Percentiles rank a stretch among this genome's conserved stretches.
These are phyloP conservation scores for Plasmodium cynomolgi DNA, from an alignment of 169 alveolate genomes.

Conservation along the genomic window DNA sequence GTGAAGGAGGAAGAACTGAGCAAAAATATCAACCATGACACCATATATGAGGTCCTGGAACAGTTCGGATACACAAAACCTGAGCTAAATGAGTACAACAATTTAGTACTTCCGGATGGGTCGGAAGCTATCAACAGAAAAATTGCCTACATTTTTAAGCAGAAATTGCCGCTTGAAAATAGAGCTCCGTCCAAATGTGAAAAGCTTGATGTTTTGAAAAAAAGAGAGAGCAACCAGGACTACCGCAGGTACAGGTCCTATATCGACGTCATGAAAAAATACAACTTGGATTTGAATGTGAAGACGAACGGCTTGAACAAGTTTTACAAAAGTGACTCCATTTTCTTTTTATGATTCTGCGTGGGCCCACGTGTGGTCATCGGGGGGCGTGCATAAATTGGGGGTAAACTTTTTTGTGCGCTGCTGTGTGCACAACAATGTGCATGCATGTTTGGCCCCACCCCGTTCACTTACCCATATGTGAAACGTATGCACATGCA, in stretches of 20 bases:
- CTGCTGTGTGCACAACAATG: neutral
- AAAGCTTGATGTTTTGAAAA: slow-evolving; percentile 50
- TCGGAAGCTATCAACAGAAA: slow-evolving; percentile 89
- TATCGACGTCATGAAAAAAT: slow-evolving; percentile 38
- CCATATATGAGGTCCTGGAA: slow-evolving; percentile 56
- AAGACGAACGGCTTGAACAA: slow-evolving; percentile 63
- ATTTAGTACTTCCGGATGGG: slow-evolving; percentile 89
- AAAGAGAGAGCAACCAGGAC: slow-evolving; percentile 26
- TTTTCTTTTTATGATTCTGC: slow-evolving; percentile 32
- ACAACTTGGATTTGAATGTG: slow-evolving; percentile 55
- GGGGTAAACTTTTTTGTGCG: neutral
- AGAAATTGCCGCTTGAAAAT: slow-evolving; percentile 76
- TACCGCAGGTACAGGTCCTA: slow-evolving; percentile 39
- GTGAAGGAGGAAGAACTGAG: slow-evolving; percentile 65
- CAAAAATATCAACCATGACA: slow-evolving; percentile 20
- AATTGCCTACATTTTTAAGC: slow-evolving; percentile 88
- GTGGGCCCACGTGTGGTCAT: neutral
- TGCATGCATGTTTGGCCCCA: neutral
- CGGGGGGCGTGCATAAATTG: neutral
- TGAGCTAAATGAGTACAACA: slow-evolving; percentile 81
- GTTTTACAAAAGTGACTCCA: slow-evolving; percentile 69
- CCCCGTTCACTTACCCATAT: neutral
- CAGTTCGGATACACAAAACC: slow-evolving; percentile 65
- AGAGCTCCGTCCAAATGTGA: slow-evolving; percentile 27
- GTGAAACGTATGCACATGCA: neutral